phyloP scores from a whole-genome alignment of 1,139 yeast species.

The Lizanozyma gosingica region DNA sequence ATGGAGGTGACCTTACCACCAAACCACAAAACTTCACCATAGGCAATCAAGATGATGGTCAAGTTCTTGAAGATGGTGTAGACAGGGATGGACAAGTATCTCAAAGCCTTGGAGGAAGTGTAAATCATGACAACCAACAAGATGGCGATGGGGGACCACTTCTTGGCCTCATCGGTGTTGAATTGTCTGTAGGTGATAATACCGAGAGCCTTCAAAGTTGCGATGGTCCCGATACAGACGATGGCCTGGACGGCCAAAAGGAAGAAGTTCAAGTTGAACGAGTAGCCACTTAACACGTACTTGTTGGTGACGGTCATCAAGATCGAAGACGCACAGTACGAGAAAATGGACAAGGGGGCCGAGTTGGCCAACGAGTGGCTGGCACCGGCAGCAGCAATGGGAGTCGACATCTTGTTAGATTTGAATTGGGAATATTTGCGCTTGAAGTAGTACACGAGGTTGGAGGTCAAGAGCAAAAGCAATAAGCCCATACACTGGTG shows the following conservation, averaged over 20 bases:
- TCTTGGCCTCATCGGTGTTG: slow-evolving; percentile 81
- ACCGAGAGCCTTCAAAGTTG: slow-evolving; percentile 60
- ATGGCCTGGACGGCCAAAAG: slow-evolving; percentile 73
- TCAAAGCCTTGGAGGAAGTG: slow-evolving; percentile 92
- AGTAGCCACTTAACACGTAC: slow-evolving; percentile 74
- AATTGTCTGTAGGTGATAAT: slow-evolving; percentile 81
- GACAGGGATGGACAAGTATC: slow-evolving; percentile 84
- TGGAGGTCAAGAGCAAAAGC: neutral
- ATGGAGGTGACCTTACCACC: slow-evolving; percentile 87
- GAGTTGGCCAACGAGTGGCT: slow-evolving; percentile 52
- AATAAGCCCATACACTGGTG: neutral
- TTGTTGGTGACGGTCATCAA: slow-evolving; percentile 98
- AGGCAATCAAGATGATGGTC: slow-evolving; percentile 92
- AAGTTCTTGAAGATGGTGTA: slow-evolving; percentile 96
- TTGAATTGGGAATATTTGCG: neutral
- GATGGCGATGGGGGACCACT: slow-evolving; percentile 91
- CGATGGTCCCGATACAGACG: slow-evolving; percentile 72
- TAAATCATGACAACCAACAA: slow-evolving; percentile 89
- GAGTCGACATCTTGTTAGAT: neutral
- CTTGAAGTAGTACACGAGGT: neutral
- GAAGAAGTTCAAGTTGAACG: slow-evolving; percentile 86
- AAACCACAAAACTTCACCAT: slow-evolving; percentile 96
- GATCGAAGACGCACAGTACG: slow-evolving; percentile 88
- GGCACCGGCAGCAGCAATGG: slow-evolving; percentile 9
- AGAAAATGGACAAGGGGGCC: slow-evolving; percentile 76